Percentiles rank a stretch among this genome's conserved stretches.
Conservation (phyloP, 495 filamentous ascomycete species). For the Xeromyces bisporus region DNA sequence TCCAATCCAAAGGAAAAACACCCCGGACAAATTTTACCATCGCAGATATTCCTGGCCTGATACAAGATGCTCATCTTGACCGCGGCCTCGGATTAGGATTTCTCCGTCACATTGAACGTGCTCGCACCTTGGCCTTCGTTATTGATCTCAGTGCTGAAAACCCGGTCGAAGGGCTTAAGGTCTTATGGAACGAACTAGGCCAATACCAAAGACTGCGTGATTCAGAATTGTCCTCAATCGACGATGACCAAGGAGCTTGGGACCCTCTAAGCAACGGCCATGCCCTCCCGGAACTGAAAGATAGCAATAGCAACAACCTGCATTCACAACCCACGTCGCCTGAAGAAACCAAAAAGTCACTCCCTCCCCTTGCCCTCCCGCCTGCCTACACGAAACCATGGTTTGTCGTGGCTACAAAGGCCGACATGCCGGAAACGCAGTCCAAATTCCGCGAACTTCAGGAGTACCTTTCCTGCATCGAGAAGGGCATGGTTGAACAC, state of each 20-base stretch:
- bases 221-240: slow-evolving; percentile 31
- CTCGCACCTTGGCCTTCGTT: slow-evolving; percentile 83
- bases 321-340: slow-evolving; percentile 21
- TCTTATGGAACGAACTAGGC: slow-evolving; percentile 75
- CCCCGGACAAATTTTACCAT: slow-evolving; percentile 68
- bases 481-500: slow-evolving; percentile 41
- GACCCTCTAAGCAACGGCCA: slow-evolving; percentile 16
- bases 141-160: slow-evolving; percentile 69
- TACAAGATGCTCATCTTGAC: slow-evolving; percentile 81
- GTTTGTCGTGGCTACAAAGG: slow-evolving; percentile 95
- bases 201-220: slow-evolving; percentile 64
- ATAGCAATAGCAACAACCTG: neutral
- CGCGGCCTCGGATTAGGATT: slow-evolving; percentile 84
- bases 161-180: slow-evolving; percentile 58
- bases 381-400: slow-evolving; percentile 79
- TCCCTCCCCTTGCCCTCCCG: slow-evolving; percentile 27
- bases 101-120: slow-evolving; percentile 84
- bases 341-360: slow-evolving; percentile 6
- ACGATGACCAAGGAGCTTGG: no score
- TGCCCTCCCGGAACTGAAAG: slow-evolving; percentile 12
- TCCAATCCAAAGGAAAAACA: slow-evolving; percentile 20
- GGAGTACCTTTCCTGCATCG: slow-evolving; percentile 46
- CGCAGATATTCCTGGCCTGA: slow-evolving; percentile 87
- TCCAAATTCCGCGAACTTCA: slow-evolving; percentile 56
- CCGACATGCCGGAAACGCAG: slow-evolving; percentile 63